Base-by-base conservation (phyloP, 345 rosid genomes). In the Chamaenerion angustifolium region DNA sequence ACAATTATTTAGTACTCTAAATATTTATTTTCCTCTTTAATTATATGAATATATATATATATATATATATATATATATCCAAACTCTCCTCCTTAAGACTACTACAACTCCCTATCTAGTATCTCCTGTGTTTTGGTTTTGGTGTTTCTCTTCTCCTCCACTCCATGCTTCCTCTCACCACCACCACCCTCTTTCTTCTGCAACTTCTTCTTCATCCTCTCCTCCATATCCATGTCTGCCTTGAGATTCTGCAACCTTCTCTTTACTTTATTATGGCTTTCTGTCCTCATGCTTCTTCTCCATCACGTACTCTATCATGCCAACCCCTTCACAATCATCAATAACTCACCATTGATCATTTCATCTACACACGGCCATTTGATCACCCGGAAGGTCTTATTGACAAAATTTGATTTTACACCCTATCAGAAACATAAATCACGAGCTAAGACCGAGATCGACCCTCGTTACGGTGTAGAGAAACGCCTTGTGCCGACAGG, bases 401-500 rank as follows among this genome's bases (percentile, higher is more conserved):
- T 64, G 10, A 43, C 51, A 46, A 73, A 69, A 16, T 76, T 78
- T 48, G 86, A 84, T 65, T 73, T 84, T 73, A 37, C 76, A 1
- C 88, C 82, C 2, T 82, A 80, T 60, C 59, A 6, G 14, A 27
- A 25, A 40, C 53, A 40, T 9, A 16, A 49, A 6, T 18, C 40
- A 53, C 15, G 70, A 19, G 54, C 47, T 25, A 45, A 40, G 10
- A 21, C 25, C 25, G 71, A 72, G 57, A 62, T 74, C 2, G 90
- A 87, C 56, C 77, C 69, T 0, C 69, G 65, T 10, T 82, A 66
- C 47, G 86, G 82, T 19, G 82, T 76, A 12, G 79, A 88, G 63
- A 88, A 88, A 68, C 95, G 93, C 18, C 87, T 74, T 23, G 95
- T 88, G 49, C 97, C 97, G 21, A 68, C 80, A 6, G 97, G 97